Evolutionary conservation across 768 basidiomycete genomes (phyloP).

Genomic region (Artomyces pyxidatus): DNA sequence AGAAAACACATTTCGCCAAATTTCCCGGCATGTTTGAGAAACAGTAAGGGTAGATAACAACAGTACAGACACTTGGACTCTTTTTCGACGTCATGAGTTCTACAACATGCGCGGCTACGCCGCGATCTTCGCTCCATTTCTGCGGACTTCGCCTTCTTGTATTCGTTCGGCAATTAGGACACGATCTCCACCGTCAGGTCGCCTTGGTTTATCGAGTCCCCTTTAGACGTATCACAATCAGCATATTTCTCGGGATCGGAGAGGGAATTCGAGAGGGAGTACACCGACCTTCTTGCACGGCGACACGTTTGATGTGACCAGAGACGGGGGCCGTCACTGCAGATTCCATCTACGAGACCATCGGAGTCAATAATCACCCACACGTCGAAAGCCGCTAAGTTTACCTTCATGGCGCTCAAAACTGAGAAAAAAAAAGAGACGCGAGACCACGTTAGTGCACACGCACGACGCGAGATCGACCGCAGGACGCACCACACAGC

Average conservation of each 20-base stretch:
- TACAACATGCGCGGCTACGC: neutral
- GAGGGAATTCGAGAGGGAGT: conserved; percentile 3
- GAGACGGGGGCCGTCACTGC: conserved; percentile 95
- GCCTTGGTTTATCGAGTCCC: conserved; percentile 92
- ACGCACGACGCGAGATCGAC: conserved; percentile 1
- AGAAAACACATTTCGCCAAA: no score
- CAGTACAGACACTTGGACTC: neutral
- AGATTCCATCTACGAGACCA: conserved; percentile 79
- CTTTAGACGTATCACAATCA: conserved; percentile 28
- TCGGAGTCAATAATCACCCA: conserved; percentile 14
- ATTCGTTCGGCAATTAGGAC: conserved; percentile 31
- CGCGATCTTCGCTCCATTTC: neutral
- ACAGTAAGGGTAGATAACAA: neutral
- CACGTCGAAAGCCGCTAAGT: conserved; percentile 17
- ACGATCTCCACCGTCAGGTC: conserved; percentile 88
- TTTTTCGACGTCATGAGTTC: conserved; percentile 1
- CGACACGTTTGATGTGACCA: conserved; percentile 90
- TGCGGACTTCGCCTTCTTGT: neutral
- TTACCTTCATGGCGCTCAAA: conserved; percentile 93
- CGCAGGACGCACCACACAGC: conserved; percentile 60
- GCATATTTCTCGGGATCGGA: neutral
- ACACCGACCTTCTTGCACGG: conserved; percentile 71
- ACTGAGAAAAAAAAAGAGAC: conserved; percentile 37
- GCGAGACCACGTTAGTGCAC: conserved; percentile 18
- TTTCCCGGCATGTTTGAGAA: neutral